A percentile compares a stretch with the other conserved stretches of the same genome.
phyloP scores from a whole-genome alignment of 139 green algal genomes.

The Coccomyxa sp. region DNA sequence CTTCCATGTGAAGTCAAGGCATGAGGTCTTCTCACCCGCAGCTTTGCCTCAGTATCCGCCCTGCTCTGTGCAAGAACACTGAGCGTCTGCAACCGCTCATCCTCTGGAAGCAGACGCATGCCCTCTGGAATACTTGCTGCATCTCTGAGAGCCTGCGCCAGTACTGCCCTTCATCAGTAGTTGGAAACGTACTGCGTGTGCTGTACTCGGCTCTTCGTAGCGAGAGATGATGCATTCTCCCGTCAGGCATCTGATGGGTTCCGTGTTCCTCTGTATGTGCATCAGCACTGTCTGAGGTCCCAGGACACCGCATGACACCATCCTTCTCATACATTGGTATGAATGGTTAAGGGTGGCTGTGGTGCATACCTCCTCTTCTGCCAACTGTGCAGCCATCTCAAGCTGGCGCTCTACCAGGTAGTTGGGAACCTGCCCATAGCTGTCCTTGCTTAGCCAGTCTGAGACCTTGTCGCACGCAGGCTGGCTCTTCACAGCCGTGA shows the following conservation, averaged over 20 bases:
- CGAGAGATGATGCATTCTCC: too few species aligned
- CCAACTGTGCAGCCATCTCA: not conserved
- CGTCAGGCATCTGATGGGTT: too few species aligned
- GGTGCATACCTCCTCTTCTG: not conserved
- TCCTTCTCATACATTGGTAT: too few species aligned
- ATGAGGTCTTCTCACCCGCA: not conserved
- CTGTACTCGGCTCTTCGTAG: too few species aligned
- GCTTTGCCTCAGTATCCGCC: not conserved
- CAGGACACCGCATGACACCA: too few species aligned
- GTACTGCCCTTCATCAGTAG: not conserved
- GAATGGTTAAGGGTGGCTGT: too few species aligned
- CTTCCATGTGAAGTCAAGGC: not conserved
- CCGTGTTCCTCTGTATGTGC: too few species aligned
- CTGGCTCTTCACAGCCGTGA: not conserved
- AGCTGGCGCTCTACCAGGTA: slow-evolving; percentile 3
- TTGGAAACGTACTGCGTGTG: too few species aligned
- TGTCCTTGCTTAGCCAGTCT: slow-evolving; percentile 6
- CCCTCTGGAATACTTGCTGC: not conserved
- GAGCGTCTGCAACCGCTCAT: not conserved
- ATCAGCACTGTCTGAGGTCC: too few species aligned
- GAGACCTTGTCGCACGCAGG: not conserved
- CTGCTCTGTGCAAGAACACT: not conserved
- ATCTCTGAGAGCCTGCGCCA: not conserved
- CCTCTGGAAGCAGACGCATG: not conserved
- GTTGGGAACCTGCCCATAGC: slow-evolving; percentile 3